Evolutionary conservation across 306 rosid genomes (phyloP).

Genomic region (Gleditsia sinensis): DNA sequence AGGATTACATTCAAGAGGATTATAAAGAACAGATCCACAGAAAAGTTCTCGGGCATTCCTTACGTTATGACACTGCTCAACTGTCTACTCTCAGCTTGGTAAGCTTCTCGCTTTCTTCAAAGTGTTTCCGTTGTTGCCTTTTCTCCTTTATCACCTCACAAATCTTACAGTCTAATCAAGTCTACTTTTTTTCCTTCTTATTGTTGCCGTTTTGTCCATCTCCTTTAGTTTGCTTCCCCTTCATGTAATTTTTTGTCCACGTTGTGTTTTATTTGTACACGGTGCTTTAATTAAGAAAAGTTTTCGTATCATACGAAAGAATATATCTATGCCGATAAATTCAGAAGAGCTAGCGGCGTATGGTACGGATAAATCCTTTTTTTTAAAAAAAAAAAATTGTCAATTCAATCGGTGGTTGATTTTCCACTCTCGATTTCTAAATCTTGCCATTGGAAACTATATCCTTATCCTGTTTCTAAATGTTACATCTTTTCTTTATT

Average conservation of each 20-base stretch:
- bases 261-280: background rate
- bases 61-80: constrained; percentile 83
- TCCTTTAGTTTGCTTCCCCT: background rate
- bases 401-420: background rate
- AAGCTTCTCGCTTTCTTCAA: background rate
- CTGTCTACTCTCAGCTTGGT: constrained; percentile 93
- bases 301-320: background rate
- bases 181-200: background rate
- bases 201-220: background rate
- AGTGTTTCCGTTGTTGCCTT: background rate
- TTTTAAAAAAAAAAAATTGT: no score
- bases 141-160: no score
- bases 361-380: background rate
- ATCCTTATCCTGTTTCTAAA: background rate
- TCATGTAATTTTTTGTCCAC: background rate
- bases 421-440: background rate
- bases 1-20: constrained; percentile 86
- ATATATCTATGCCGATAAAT: no score
- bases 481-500: background rate
- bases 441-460: background rate
- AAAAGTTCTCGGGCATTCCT: constrained; percentile 83
- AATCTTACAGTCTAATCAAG: no score
- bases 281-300: background rate
- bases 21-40: constrained; percentile 54
- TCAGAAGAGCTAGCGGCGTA: no score